Percentiles rank a stretch among this genome's conserved stretches.
These are phyloP conservation scores for Aspergillus carbonarius DNA, from an alignment of 2,329 filamentous ascomycete species.

Conservation along the genomic window DNA sequence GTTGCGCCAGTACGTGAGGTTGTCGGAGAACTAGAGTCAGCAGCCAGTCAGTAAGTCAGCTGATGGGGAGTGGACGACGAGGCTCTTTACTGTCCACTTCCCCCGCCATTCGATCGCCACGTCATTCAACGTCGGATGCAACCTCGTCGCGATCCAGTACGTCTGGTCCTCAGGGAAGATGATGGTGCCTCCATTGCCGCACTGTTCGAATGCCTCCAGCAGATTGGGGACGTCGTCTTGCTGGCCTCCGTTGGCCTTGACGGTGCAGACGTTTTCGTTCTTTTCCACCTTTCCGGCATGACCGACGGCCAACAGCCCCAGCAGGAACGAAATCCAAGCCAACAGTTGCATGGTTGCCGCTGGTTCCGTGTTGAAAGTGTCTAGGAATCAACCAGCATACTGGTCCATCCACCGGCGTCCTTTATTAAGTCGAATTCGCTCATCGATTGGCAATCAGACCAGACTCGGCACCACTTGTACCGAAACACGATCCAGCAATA, in stretches of 20 bases:
- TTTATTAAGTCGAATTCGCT: not conserved
- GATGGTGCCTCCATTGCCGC: constrained; percentile 45
- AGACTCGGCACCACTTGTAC: not conserved
- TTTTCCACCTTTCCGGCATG: constrained; percentile 4
- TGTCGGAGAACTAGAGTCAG: constrained; percentile 48
- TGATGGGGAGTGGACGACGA: not conserved
- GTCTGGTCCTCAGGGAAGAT: constrained; percentile 52
- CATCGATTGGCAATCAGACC: not conserved
- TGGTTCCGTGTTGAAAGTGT: not conserved
- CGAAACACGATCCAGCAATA: not conserved
- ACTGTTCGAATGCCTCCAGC: constrained; percentile 41
- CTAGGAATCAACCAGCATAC: not conserved
- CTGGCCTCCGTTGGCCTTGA: constrained; percentile 39
- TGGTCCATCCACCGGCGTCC: no score
- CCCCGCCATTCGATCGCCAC: constrained; percentile 55
- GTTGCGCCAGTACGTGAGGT: constrained; percentile 56
- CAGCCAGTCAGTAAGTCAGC: not conserved
- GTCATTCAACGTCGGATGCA: constrained; percentile 53
- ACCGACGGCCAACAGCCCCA: constrained; percentile 6
- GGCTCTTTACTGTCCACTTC: constrained; percentile 46
- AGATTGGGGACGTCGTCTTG: constrained; percentile 45
- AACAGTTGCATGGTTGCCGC: not conserved
- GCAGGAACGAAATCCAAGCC: not conserved
- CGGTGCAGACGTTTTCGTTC: constrained; percentile 36
- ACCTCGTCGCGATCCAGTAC: constrained; percentile 52